Conservation (phyloP, 2,329 filamentous ascomycete genomes). For the Penicillium decumbens region DNA sequence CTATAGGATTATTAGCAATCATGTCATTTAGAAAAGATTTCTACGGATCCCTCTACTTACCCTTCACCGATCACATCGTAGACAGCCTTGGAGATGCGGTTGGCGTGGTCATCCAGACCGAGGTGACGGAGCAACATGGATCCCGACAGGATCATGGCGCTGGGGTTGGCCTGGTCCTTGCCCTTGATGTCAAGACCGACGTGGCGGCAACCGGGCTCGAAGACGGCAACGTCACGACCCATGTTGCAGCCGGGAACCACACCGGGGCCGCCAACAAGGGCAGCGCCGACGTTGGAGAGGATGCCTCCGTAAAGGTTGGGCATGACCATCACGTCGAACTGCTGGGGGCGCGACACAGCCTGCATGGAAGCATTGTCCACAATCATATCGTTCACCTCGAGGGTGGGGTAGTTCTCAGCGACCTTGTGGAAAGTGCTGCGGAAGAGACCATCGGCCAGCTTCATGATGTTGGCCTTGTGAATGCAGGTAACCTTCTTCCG, state of each 20-base stretch:
- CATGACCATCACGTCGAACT: slow-evolving; percentile 99
- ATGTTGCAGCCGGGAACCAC: slow-evolving; percentile 99
- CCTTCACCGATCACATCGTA: slow-evolving; percentile 82
- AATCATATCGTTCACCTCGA: slow-evolving; percentile 99
- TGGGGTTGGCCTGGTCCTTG: slow-evolving; percentile 98
- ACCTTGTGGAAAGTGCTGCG: slow-evolving; percentile 92
- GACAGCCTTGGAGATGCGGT: slow-evolving; percentile 83
- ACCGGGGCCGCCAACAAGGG: slow-evolving; percentile 92
- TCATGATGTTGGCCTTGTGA: slow-evolving; percentile 99
- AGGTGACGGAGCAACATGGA: slow-evolving; percentile 97
- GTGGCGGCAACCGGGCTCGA: slow-evolving; percentile 98
- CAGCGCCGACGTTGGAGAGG: slow-evolving; percentile 96
- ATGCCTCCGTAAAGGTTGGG: slow-evolving; percentile 99
- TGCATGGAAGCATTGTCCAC: slow-evolving; percentile 99
- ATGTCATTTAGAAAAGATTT: not conserved
- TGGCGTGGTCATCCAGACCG: slow-evolving; percentile 95
- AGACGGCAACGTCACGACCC: slow-evolving; percentile 95
- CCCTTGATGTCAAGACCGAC: slow-evolving; percentile 99
- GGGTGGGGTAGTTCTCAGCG: slow-evolving; percentile 88
- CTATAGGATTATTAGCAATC: slow-evolving; percentile 44
- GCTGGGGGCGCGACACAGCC: slow-evolving; percentile 90
- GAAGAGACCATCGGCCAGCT: slow-evolving; percentile 98
- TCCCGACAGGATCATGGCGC: slow-evolving; percentile 87
- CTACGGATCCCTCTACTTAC: slow-evolving; percentile 50
- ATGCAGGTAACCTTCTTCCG: slow-evolving; percentile 99